Percentiles rank a stretch among this genome's conserved stretches.
These are phyloP conservation scores for Helotiales sp. DNA, from an alignment of 2,329 filamentous ascomycete species.

Conservation along the genomic window DNA sequence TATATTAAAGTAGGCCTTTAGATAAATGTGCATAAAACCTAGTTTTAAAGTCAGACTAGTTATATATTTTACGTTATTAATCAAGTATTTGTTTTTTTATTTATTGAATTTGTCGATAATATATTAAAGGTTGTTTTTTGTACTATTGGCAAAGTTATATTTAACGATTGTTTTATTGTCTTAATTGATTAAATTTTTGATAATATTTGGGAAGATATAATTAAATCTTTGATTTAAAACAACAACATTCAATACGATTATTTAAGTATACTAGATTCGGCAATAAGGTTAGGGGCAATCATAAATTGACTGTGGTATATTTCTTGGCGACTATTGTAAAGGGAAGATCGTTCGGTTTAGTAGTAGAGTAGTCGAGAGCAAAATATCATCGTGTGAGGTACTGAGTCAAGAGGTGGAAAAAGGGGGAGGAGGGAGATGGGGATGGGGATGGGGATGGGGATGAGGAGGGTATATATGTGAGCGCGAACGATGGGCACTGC, in stretches of 20 bases:
- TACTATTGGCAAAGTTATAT: slow-evolving; percentile 21
- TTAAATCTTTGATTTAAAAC: too few relatives aligned
- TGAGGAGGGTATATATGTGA: too few relatives aligned
- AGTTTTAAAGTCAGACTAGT: slow-evolving; percentile 15
- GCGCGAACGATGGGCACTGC: slow-evolving; percentile 17
- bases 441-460: too few relatives aligned
- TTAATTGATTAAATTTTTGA: slow-evolving; percentile 22
- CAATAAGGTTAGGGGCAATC: slow-evolving; percentile 14
- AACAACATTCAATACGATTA: too few relatives aligned
- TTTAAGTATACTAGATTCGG: slow-evolving; percentile 21
- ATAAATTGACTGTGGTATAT: slow-evolving; percentile 15
- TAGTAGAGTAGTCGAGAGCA: too few relatives aligned
- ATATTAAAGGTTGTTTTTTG: slow-evolving; percentile 22
- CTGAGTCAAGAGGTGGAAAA: too few relatives aligned
- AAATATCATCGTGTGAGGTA: too few relatives aligned
- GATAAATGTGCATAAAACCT: slow-evolving; percentile 22
- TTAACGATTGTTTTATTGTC: slow-evolving; percentile 19
- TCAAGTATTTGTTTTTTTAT: too few relatives aligned
- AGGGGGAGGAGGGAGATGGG: too few relatives aligned
- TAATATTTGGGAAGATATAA: slow-evolving; percentile 24
- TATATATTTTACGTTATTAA: slow-evolving; percentile 4
- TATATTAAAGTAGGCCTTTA: slow-evolving; percentile 1
- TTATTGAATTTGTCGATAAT: too few relatives aligned
- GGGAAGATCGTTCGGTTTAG: slow-evolving; percentile 16
- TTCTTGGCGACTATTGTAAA: slow-evolving; percentile 6